phyloP scores from a whole-genome alignment of 768 basidiomycete species.

The Pulveroboletus frians region DNA sequence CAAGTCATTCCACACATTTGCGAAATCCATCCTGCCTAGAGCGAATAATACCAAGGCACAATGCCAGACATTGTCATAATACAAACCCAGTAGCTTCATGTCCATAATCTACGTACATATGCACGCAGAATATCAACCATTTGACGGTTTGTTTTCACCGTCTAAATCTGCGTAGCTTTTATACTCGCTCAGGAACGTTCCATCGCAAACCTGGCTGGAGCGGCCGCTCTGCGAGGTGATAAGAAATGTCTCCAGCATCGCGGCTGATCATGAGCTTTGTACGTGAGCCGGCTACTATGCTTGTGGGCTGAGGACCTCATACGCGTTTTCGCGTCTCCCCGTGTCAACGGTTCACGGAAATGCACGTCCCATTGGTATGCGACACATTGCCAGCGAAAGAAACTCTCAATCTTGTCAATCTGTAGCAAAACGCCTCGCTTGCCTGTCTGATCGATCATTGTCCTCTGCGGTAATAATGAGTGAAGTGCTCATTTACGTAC shows the following conservation, averaged over 20 bases:
- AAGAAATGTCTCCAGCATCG: too few species aligned
- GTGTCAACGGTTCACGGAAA: slow-evolving; percentile 6
- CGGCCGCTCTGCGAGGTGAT: too few species aligned
- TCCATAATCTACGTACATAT: slow-evolving; percentile 15
- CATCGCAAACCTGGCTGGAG: not conserved
- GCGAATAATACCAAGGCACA: slow-evolving; percentile 2
- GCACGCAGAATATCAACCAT: slow-evolving; percentile 2
- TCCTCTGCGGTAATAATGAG: slow-evolving; percentile 51
- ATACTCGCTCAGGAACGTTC: not conserved
- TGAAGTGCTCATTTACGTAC: slow-evolving; percentile 55
- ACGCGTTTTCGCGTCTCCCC: too few species aligned
- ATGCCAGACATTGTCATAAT: slow-evolving; percentile 10
- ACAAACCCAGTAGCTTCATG: slow-evolving; percentile 10
- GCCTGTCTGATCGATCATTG: slow-evolving; percentile 11
- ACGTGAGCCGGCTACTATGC: not conserved
- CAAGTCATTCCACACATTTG: slow-evolving; percentile 1
- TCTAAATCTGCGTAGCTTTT: not conserved
- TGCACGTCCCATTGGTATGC: slow-evolving; percentile 24
- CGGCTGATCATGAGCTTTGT: not conserved
- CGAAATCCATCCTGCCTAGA: not conserved
- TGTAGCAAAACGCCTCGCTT: slow-evolving; percentile 21
- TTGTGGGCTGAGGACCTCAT: too few species aligned
- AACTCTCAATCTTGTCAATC: slow-evolving; percentile 47
- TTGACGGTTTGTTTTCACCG: not conserved
- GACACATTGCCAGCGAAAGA: slow-evolving; percentile 45